These are phyloP conservation scores for Withania somnifera DNA, from an alignment of 305 asterid species.

Conservation along the genomic window DNA sequence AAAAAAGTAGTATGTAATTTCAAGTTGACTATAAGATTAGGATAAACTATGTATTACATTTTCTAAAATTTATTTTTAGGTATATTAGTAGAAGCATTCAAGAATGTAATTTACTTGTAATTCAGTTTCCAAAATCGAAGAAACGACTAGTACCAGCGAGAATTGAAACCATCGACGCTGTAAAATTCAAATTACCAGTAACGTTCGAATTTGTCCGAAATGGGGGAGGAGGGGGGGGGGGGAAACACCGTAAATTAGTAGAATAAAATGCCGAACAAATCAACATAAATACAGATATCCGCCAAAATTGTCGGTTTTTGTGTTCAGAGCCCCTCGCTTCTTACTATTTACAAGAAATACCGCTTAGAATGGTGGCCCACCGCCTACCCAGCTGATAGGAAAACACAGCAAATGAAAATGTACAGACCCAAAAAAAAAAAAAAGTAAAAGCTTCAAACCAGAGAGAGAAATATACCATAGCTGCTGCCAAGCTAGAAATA, in stretches of 20 bases:
- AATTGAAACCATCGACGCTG: not conserved
- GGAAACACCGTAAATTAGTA: not conserved
- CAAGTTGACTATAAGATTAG: too few species aligned
- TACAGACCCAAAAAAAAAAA: not conserved
- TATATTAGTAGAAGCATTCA: too few species aligned
- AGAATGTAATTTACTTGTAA: not conserved
- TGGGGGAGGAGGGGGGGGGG: not conserved
- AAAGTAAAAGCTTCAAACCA: not conserved
- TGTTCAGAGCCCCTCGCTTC: not conserved
- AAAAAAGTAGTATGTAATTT: too few species aligned
- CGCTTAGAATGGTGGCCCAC: slow-evolving; percentile 5
- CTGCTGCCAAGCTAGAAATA: not conserved
- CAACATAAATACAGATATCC: not conserved
- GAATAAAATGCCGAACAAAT: not conserved
- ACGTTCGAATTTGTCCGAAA: not conserved
- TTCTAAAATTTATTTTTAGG: too few species aligned
- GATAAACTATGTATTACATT: too few species aligned
- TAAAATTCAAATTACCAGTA: not conserved
- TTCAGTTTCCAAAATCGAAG: not conserved
- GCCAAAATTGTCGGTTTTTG: slow-evolving; percentile 15
- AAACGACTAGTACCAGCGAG: not conserved
- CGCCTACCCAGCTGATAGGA: not conserved
- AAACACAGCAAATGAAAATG: not conserved
- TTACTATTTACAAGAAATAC: not conserved
- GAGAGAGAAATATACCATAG: not conserved